A percentile compares a stretch with the other conserved stretches of the same genome.
Evolutionary conservation across 2,329 filamentous ascomycete genomes (phyloP).

Genomic region (Aureobasidium sp.): DNA sequence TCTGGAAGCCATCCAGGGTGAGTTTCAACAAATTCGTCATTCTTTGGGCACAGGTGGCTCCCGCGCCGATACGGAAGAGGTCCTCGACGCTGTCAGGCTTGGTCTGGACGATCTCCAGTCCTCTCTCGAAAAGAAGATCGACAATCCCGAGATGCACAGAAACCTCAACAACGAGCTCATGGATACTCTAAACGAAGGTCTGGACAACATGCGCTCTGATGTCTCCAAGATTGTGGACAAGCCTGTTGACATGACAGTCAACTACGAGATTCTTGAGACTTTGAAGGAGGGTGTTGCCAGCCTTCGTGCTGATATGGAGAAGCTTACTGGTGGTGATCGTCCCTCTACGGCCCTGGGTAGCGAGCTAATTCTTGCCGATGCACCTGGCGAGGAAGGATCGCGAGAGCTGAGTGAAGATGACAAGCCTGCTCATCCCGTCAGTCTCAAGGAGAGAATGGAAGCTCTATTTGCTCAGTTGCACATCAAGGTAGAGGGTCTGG

Average conservation of each 20-base stretch:
- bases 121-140: conserved; percentile 44
- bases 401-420: conserved; percentile 24
- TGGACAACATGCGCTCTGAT: conserved; percentile 67
- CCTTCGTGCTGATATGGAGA: conserved; percentile 69
- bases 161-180: conserved; percentile 50
- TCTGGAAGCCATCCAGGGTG: conserved; percentile 43
- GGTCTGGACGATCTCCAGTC: conserved; percentile 42
- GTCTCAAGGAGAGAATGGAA: conserved; percentile 69
- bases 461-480: conserved; percentile 71
- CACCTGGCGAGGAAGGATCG: conserved; percentile 33
- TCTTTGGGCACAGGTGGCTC: conserved; percentile 33
- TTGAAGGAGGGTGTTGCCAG: conserved; percentile 72
- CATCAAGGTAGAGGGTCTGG: conserved; percentile 73
- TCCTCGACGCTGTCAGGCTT: conserved; percentile 40
- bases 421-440: conserved; percentile 17
- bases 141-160: conserved; percentile 44
- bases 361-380: conserved; percentile 48
- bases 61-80: conserved; percentile 38
- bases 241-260: conserved; percentile 71
- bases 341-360: conserved; percentile 39
- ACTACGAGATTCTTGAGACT: conserved; percentile 81
- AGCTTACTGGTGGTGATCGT: conserved; percentile 52
- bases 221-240: conserved; percentile 67
- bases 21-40: conserved; percentile 39
- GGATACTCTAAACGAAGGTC: conserved; percentile 56